phyloP scores from a whole-genome alignment of 1,284 basidiomycete genomes.

The Ceratobasidium sp. region DNA sequence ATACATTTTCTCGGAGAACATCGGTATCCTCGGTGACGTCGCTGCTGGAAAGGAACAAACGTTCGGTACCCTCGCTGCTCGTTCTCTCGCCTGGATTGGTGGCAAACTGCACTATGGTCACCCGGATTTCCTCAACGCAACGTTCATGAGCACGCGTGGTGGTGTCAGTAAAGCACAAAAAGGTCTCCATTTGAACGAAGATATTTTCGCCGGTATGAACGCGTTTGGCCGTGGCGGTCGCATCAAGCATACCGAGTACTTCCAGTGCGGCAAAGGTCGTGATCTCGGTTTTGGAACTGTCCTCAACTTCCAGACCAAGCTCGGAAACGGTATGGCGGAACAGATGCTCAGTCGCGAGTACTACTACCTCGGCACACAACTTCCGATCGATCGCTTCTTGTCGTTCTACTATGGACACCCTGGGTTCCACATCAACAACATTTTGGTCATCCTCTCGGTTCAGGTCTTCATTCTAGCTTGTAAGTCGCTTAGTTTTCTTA shows the following conservation, averaged over 20 bases:
- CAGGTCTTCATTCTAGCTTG: constrained; percentile 89
- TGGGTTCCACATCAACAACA: constrained; percentile 99
- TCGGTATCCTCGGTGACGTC: constrained; percentile 97
- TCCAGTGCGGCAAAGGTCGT: constrained; percentile 97
- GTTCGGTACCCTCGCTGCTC: constrained; percentile 95
- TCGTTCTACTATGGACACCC: constrained; percentile 99
- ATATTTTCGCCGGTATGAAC: constrained; percentile 99
- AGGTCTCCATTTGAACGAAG: constrained; percentile 97
- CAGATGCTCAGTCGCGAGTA: constrained; percentile 99
- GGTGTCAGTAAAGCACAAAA: constrained; percentile 99
- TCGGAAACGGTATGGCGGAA: constrained; percentile 99
- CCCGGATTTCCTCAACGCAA: constrained; percentile 96
- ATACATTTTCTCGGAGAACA: constrained; percentile 99
- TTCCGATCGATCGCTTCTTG: constrained; percentile 97
- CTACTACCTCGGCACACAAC: constrained; percentile 98
- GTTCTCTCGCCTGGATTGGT: constrained; percentile 95
- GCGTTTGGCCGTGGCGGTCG: constrained; percentile 95
- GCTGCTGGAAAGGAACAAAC: constrained; percentile 99
- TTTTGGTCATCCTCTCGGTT: constrained; percentile 93
- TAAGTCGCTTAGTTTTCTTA: constrained; percentile 52
- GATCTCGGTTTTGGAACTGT: constrained; percentile 99
- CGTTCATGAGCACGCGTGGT: constrained; percentile 98
- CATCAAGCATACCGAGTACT: constrained; percentile 99
- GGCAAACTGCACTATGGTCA: constrained; percentile 99
- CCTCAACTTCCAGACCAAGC: constrained; percentile 99